Percentiles rank a stretch among this genome's conserved stretches.
These are phyloP conservation scores for Termitomyces sp. DNA, from an alignment of 768 basidiomycete species.

Conservation along the genomic window DNA sequence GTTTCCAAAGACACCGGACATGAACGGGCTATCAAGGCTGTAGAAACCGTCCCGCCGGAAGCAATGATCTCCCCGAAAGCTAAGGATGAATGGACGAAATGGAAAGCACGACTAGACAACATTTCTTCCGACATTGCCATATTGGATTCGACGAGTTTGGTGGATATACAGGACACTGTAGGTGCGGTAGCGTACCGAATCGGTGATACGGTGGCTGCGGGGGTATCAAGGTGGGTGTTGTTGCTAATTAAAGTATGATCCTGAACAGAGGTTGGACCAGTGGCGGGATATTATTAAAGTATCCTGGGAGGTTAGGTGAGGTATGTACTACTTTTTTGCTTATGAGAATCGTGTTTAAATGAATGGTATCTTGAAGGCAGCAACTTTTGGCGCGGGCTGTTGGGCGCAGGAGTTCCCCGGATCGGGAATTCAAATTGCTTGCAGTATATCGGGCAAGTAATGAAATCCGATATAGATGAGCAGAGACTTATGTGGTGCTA, in stretches of 20 bases:
- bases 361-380: constrained; percentile 41
- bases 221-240: constrained; percentile 62
- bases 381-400: constrained; percentile 69
- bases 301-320: constrained; percentile 72
- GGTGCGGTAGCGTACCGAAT: constrained; percentile 63
- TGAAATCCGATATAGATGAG: not conserved
- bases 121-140: not conserved
- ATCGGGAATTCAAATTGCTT: constrained; percentile 41
- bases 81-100: constrained; percentile 49
- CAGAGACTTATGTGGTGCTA: not conserved
- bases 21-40: not conserved
- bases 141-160: constrained; percentile 11
- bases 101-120: constrained; percentile 43
- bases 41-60: constrained; percentile 34
- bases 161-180: constrained; percentile 69
- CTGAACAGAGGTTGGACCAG: constrained; percentile 27
- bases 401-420: constrained; percentile 47
- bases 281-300: constrained; percentile 76
- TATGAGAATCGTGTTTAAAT: not conserved
- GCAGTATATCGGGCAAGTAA: constrained; percentile 60
- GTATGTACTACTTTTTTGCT: constrained; percentile 26
- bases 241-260: not conserved
- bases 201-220: constrained; percentile 49
- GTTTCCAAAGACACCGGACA: constrained; percentile 6
- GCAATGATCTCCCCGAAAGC: constrained; percentile 47